Conservation (phyloP, 176 grass and related monocot genomes). For the Oryza longistaminata region DNA sequence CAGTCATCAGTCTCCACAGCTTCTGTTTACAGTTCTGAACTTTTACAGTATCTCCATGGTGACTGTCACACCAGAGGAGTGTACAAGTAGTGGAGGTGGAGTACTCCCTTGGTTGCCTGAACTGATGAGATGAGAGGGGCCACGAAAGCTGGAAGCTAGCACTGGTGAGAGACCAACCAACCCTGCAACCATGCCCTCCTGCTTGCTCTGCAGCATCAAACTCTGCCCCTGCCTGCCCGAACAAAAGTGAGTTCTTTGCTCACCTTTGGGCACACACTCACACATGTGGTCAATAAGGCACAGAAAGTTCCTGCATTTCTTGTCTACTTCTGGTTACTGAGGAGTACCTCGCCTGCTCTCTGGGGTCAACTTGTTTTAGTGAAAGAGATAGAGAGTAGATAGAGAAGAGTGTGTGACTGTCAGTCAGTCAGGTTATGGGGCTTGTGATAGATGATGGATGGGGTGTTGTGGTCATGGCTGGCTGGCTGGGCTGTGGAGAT, state of each 20-base stretch:
- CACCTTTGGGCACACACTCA: slow-evolving; percentile 15
- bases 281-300: slow-evolving; percentile 20
- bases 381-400: slow-evolving; percentile 1
- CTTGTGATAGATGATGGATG: slow-evolving; percentile 32
- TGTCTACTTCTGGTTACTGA: slow-evolving; percentile 12
- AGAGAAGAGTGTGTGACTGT: slow-evolving; percentile 8
- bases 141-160: slow-evolving; percentile 1
- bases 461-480: background rate
- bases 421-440: slow-evolving; percentile 38
- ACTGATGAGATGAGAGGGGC: background rate
- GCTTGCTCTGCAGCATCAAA: slow-evolving; percentile 15
- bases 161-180: background rate
- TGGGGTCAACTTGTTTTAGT: slow-evolving; percentile 39
- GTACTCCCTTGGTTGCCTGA: background rate
- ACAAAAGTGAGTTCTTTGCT: background rate
- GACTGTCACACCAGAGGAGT: slow-evolving; percentile 6
- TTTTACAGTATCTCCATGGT: slow-evolving; percentile 15
- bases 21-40: background rate
- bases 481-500: background rate
- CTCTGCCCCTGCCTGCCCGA: slow-evolving; percentile 18
- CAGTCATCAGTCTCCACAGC: background rate
- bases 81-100: background rate
- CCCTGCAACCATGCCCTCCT: background rate
- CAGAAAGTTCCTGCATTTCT: background rate
- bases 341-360: background rate